Base-by-base conservation (phyloP, 2,329 filamentous ascomycete genomes). In the Stagonosporopsis rhizophila region DNA sequence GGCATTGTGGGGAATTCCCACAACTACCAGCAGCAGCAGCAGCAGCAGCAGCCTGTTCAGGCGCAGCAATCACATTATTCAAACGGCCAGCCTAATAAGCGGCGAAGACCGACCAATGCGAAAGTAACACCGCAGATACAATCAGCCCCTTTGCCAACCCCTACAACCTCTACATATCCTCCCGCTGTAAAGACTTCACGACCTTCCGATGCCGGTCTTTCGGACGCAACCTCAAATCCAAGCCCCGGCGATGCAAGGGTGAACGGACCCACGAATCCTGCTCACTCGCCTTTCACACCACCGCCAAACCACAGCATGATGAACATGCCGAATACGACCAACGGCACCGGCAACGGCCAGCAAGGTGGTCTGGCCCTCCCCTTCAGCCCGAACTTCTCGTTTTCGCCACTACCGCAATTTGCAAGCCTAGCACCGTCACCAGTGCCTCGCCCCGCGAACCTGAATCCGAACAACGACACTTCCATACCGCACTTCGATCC, bases 321-420 rank as follows among this genome's bases (percentile, higher is more conserved):
- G 28, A 64, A 62, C 20, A 47, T 56, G 20, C 59, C 61, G 41
- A 66, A 48, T 46, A 40, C 56, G n/a, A 62, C 44, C 40, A 56
- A 55, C 32, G 49, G 47, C 15, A 30, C 32, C 15, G 22, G 27
- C 11, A 57, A 57, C 38, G 37, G 41, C 42, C 68, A 67, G 38
- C 61, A 56, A 15, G 56, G 59, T 40, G 61, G 63, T 25, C 65
- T 68, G 27, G 59, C 71, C 39, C 69, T 77, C 39, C 71, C 74
- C 3, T 77, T 79, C 54, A 79, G 77, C 8, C 77, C 78, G 8
- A 76, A 74, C 50, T 80, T 80, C 57, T 69, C 69, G 8, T 72
- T 75, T 58, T 71, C 71, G 25, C 65, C 66, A 35, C 60, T 74
- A n/a, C 71, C 71, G 17, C 71, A 71, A 40, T 67, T 74, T 52